Conservation (phyloP, 2,329 filamentous ascomycete genomes). For the Allantophomopsis lycopodina region DNA sequence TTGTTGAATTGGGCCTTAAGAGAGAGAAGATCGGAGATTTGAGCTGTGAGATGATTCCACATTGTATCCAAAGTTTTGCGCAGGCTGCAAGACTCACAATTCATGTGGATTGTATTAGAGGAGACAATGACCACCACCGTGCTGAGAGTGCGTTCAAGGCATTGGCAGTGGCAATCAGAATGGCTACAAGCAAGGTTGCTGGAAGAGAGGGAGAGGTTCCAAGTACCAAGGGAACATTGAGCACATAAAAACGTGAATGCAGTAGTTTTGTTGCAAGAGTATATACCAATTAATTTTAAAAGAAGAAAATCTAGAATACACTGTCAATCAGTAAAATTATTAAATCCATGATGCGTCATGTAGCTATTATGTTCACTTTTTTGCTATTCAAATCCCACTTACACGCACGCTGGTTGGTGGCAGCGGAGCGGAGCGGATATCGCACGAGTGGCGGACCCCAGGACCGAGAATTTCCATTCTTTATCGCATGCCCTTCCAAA, state of each 20-base stretch:
- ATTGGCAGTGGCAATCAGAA: constrained; percentile 70
- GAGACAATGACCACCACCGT: constrained; percentile 89
- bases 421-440: no score
- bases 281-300: no score
- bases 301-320: no score
- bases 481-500: no score
- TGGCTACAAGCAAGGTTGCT: constrained; percentile 60
- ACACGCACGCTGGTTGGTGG: no score
- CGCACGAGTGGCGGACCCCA: no score
- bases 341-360: no score
- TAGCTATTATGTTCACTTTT: no score
- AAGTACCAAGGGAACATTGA: constrained; percentile 89
- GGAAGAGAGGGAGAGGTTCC: constrained; percentile 86
- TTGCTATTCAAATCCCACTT: no score
- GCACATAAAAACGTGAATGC: constrained; percentile 25
- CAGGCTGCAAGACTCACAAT: constrained; percentile 83
- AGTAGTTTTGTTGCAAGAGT: no score
- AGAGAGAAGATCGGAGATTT: constrained; percentile 90
- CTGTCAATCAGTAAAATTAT: no score
- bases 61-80: constrained; percentile 89
- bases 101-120: constrained; percentile 84
- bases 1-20: constrained; percentile 72
- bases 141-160: constrained; percentile 98
- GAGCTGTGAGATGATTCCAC: constrained; percentile 92
- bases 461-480: no score